phyloP scores from a whole-genome alignment of 257 asterid genomes.

The Scutellaria galericulata region DNA sequence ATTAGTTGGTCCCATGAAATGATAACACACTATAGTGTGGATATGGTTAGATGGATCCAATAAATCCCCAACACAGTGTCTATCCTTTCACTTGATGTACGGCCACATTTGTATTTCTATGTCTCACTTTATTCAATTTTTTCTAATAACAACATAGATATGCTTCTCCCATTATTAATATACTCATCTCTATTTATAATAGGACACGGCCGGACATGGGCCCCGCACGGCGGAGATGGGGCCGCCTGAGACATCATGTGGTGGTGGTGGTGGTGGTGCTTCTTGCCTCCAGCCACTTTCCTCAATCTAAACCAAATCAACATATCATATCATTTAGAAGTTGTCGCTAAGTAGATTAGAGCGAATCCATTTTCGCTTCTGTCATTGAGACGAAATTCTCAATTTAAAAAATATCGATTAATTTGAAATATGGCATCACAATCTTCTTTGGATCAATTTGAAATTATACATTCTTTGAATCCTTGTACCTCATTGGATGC shows the following conservation, averaged over 20 bases:
- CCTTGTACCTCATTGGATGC: too few relatives aligned
- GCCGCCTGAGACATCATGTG: slow-evolving; percentile 11
- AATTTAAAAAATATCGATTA: too few relatives aligned
- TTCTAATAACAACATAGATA: slow-evolving; percentile 28
- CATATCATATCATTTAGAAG: too few relatives aligned
- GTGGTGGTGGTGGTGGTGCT: slow-evolving; percentile 29
- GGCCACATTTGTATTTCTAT: slow-evolving; percentile 21
- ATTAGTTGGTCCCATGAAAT: slow-evolving; percentile 29
- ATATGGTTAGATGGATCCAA: slow-evolving; percentile 45
- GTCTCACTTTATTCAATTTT: slow-evolving; percentile 17
- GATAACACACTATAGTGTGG: slow-evolving; percentile 29
- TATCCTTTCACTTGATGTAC: slow-evolving; percentile 48
- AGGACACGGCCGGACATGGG: slow-evolving; percentile 29
- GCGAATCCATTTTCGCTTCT: too few relatives aligned
- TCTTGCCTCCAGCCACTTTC: slow-evolving; percentile 29
- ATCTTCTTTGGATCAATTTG: too few relatives aligned
- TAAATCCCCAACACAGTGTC: slow-evolving; percentile 35
- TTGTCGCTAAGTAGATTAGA: too few relatives aligned
- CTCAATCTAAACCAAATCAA: neutral
- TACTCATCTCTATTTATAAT: neutral
- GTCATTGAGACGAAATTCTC: too few relatives aligned
- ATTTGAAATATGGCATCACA: too few relatives aligned
- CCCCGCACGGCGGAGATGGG: slow-evolving; percentile 35
- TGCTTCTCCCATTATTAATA: slow-evolving; percentile 3
- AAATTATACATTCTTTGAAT: too few relatives aligned